Percentiles rank a stretch among this genome's conserved stretches.
Conservation (phyloP, 202 grass and related monocot genomes). For the Digitaria exilis region DNA sequence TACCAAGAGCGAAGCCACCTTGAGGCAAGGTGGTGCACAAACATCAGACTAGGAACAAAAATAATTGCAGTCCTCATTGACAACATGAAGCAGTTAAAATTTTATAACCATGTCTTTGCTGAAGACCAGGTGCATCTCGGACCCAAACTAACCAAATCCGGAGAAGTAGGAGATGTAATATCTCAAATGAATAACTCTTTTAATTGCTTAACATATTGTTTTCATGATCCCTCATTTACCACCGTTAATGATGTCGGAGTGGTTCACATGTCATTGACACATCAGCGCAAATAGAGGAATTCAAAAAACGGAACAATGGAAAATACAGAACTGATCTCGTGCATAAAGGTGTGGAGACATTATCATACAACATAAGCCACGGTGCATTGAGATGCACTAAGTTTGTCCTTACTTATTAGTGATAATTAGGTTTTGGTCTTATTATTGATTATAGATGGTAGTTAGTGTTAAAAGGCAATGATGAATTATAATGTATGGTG, state of each 20-base stretch:
- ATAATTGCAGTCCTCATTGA: background rate
- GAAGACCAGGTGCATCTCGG: background rate
- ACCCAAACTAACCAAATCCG: background rate
- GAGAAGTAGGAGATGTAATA: background rate
- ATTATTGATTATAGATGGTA: background rate
- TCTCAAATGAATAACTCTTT: background rate
- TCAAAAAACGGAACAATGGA: accelerated
- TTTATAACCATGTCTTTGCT: background rate
- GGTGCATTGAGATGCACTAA: background rate
- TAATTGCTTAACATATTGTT: background rate
- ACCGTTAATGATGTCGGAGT: background rate
- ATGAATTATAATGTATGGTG: background rate
- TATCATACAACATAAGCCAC: background rate
- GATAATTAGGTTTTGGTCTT: background rate
- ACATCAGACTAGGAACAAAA: background rate
- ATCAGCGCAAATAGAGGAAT: background rate
- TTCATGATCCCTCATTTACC: background rate
- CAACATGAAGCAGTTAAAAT: background rate
- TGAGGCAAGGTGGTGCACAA: background rate
- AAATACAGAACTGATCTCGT: background rate
- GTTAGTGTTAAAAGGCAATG: background rate
- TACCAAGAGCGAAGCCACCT: background rate
- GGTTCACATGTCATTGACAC: background rate
- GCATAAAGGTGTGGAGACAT: background rate
- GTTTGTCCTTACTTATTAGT: constrained; percentile 13